Conservation (phyloP, 2,329 filamentous ascomycete genomes). For the Aspergillus pseudonomiae region DNA sequence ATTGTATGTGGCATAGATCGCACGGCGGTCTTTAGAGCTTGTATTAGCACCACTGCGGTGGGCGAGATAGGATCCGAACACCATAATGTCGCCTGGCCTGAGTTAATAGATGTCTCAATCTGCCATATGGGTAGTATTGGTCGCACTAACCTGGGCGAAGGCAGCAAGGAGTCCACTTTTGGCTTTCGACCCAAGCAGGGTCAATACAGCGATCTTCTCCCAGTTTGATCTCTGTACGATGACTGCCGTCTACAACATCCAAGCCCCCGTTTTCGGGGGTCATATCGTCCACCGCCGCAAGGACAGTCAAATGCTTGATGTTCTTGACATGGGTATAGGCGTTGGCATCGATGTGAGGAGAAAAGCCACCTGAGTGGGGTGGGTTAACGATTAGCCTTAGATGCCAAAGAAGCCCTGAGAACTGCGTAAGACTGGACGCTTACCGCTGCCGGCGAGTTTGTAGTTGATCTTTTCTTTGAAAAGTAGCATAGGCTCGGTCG, state of each 20-base stretch:
- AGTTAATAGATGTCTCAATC: not conserved
- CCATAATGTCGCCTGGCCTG: conserved; percentile 36
- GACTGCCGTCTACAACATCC: conserved; percentile 45
- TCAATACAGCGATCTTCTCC: conserved; percentile 41
- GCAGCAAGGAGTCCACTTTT: conserved; percentile 39
- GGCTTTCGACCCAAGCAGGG: conserved; percentile 36
- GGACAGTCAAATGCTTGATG: conserved; percentile 46
- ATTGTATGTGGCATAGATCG: conserved; percentile 50
- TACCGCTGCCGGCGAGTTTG: conserved; percentile 45
- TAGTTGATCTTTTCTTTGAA: conserved; percentile 52
- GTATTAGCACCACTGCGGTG: conserved; percentile 42
- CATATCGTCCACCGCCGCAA: conserved; percentile 44
- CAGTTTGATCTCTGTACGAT: conserved; percentile 39
- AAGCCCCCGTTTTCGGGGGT: conserved; percentile 43
- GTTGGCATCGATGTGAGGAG: conserved; percentile 45
- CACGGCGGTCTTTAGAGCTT: conserved; percentile 39
- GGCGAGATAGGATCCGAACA: conserved; percentile 46
- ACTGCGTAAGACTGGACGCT: not conserved
- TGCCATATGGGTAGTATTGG: not conserved
- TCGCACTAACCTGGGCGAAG: conserved; percentile 35
- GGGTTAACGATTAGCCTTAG: not conserved
- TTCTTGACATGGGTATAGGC: conserved; percentile 47
- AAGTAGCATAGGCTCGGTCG: conserved; percentile 43
- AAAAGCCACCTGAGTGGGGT: conserved; percentile 36
- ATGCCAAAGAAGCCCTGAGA: not conserved